A percentile compares a stretch with the other conserved stretches of the same genome.
Evolutionary conservation across 108 stramenopile species (phyloP).

Genomic region (Nitzschia palea): DNA sequence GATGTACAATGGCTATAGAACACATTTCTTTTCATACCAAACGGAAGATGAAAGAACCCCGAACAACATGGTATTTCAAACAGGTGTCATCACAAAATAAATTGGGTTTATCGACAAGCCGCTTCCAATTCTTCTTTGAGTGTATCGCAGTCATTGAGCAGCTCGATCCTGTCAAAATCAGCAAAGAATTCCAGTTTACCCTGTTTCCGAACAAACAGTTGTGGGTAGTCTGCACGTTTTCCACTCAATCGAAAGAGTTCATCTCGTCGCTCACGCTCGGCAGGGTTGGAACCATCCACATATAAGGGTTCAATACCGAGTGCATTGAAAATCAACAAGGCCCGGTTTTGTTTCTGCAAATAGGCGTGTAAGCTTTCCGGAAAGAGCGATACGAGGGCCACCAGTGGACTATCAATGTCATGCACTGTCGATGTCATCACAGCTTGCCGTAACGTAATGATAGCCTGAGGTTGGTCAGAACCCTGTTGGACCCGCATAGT

Average conservation of each 20-base stretch:
- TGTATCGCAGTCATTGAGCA: conserved; percentile 8
- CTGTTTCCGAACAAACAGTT: conserved; percentile 47
- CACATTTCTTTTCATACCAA: too few species aligned
- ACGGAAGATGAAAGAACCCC: too few species aligned
- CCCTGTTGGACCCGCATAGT: neutral
- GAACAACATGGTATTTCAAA: too few species aligned
- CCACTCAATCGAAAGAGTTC: conserved; percentile 60
- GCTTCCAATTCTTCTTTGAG: neutral
- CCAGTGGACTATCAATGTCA: conserved; percentile 10
- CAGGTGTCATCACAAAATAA: neutral
- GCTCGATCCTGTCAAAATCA: conserved; percentile 17
- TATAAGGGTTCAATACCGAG: neutral
- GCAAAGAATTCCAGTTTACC: conserved; percentile 11
- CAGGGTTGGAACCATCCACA: conserved; percentile 60
- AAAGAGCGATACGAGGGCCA: conserved; percentile 9
- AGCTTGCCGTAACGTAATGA: neutral
- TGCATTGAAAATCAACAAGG: conserved; percentile 11
- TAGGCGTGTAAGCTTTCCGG: conserved; percentile 9
- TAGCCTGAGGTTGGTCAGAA: neutral
- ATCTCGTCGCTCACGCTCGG: conserved; percentile 41
- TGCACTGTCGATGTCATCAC: conserved; percentile 5
- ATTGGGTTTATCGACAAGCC: neutral
- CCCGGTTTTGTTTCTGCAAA: conserved; percentile 11
- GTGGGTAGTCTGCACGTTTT: conserved; percentile 57
- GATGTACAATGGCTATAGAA: too few species aligned